These are phyloP conservation scores for Tricholoma flavovirens DNA, from an alignment of 768 basidiomycete genomes.

Conservation along the genomic window DNA sequence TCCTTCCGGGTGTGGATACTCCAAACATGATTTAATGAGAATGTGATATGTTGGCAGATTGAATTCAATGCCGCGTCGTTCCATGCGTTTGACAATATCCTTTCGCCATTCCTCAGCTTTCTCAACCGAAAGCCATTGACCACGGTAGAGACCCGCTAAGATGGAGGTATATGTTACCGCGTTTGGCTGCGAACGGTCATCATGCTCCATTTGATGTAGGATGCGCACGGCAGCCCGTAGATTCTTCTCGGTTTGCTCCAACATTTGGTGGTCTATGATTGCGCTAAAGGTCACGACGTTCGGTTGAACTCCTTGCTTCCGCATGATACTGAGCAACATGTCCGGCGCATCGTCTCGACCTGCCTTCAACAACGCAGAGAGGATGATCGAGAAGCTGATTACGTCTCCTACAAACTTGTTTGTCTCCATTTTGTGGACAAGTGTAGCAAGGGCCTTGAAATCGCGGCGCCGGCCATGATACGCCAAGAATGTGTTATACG, in stretches of 20 bases:
- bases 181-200: constrained; percentile 50
- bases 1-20: constrained; percentile 43
- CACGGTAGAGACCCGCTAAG: constrained; percentile 65
- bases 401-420: constrained; percentile 64
- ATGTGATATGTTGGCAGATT: constrained; percentile 72
- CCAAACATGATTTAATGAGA: constrained; percentile 63
- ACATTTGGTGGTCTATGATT: constrained; percentile 72
- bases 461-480: constrained; percentile 61
- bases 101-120: constrained; percentile 41
- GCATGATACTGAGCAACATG: constrained; percentile 68
- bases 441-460: constrained; percentile 50
- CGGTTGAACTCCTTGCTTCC: constrained; percentile 63
- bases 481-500: constrained; percentile 77
- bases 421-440: constrained; percentile 53
- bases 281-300: constrained; percentile 74
- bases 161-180: constrained; percentile 82
- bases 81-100: constrained; percentile 56
- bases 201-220: constrained; percentile 68
- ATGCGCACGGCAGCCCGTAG: constrained; percentile 64
- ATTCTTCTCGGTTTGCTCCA: constrained; percentile 44
- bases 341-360: constrained; percentile 62
- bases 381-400: constrained; percentile 82
- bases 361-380: constrained; percentile 68
- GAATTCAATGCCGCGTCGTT: constrained; percentile 43
- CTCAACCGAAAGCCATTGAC: constrained; percentile 39